Evolutionary conservation across 345 rosid genomes (phyloP).

Genomic region (Salix udensis): DNA sequence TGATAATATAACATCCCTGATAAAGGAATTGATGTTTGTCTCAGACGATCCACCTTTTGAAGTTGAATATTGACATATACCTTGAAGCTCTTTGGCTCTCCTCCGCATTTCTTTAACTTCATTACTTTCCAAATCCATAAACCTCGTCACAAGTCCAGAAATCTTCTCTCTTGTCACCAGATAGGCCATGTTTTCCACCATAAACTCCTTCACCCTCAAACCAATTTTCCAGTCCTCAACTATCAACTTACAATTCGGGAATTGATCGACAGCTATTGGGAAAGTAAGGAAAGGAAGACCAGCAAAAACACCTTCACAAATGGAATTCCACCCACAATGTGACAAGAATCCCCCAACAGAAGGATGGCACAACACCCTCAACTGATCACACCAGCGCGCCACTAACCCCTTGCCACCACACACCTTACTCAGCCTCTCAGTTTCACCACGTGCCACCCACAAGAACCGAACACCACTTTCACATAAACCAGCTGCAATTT

Average conservation of each 20-base stretch:
- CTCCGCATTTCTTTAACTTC: conserved; percentile 33
- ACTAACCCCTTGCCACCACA: conserved; percentile 9
- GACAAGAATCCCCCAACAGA: conserved; percentile 16
- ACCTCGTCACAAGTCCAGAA: conserved; percentile 13
- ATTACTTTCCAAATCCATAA: conserved; percentile 13
- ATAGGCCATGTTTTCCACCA: not conserved
- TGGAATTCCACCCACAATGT: conserved; percentile 17
- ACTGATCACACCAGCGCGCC: conserved; percentile 14
- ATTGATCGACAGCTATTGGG: conserved; percentile 3
- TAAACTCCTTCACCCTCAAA: conserved; percentile 2
- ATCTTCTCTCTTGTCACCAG: conserved; percentile 36
- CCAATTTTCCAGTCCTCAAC: conserved; percentile 16
- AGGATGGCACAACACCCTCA: not conserved
- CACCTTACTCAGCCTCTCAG: not conserved
- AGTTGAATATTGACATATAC: conserved; percentile 30
- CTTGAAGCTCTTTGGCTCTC: conserved; percentile 24
- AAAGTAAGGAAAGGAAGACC: conserved; percentile 20
- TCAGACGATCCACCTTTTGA: conserved; percentile 38
- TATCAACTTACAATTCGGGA: not conserved
- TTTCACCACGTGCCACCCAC: conserved; percentile 6
- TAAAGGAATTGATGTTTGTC: conserved; percentile 34
- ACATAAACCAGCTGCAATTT: conserved; percentile 5
- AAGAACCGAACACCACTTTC: conserved; percentile 1
- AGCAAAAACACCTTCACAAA: conserved; percentile 1
- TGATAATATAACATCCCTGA: conserved; percentile 1